Conservation (phyloP, 108 stramenopile species). For the Cyclostephanos tholiformis region DNA sequence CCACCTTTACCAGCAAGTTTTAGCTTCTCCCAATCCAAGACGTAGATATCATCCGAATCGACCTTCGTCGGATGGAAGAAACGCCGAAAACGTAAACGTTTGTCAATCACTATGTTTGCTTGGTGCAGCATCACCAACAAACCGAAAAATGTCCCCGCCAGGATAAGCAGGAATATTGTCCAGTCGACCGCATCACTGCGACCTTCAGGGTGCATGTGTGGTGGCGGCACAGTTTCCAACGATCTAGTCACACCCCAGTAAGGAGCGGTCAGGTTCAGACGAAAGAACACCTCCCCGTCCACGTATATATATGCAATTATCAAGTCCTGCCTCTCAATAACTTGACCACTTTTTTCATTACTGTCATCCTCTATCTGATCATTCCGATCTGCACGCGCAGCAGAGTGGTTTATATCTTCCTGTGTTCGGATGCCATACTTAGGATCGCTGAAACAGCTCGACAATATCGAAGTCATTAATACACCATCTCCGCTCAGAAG, state of each 20-base stretch:
- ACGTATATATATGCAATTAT: conserved; percentile 65
- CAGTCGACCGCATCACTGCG: conserved; percentile 48
- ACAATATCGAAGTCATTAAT: conserved; percentile 59
- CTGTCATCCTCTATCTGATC: conserved; percentile 21
- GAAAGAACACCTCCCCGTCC: conserved; percentile 71
- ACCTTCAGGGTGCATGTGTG: conserved; percentile 40
- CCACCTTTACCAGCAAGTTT: conserved; percentile 23
- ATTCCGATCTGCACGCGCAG: conserved; percentile 30
- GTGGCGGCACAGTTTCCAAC: conserved; percentile 44
- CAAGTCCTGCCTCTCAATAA: conserved; percentile 17
- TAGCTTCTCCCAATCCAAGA: conserved; percentile 15
- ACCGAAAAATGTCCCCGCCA: conserved; percentile 47
- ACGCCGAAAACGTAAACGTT: conserved; percentile 37
- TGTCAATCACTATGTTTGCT: conserved; percentile 42
- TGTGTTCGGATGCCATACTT: conserved; percentile 59
- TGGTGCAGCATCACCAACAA: conserved; percentile 50
- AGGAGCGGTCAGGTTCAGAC: conserved; percentile 71
- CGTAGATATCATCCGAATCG: conserved; percentile 25
- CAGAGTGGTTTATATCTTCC: conserved; percentile 18
- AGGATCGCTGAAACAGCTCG: conserved; percentile 70
- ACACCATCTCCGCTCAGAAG: conserved; percentile 77
- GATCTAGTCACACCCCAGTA: conserved; percentile 45
- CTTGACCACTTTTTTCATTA: conserved; percentile 4
- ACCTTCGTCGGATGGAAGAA: conserved; percentile 42
- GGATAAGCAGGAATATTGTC: conserved; percentile 46